Conservation (phyloP, 1,139 yeast species). For the Taiozyma sp. region DNA sequence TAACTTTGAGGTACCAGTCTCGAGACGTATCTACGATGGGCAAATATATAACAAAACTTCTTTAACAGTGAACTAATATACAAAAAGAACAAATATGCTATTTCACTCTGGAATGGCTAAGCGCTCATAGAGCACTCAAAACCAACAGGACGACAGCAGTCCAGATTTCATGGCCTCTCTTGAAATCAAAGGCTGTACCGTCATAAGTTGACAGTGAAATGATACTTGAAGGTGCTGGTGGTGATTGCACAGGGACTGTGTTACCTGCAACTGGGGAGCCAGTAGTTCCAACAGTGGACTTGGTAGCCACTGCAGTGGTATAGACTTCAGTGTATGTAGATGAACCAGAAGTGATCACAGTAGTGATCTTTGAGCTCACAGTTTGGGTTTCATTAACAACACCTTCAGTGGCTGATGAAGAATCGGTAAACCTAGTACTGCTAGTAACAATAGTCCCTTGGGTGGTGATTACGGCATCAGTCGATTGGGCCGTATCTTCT, state of each 20-base stretch:
- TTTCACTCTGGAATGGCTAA: not conserved
- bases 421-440: not conserved
- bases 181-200: slow-evolving; percentile 8
- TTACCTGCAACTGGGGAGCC: not conserved
- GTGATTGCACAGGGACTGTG: not conserved
- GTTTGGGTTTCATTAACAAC: not conserved
- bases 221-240: not conserved
- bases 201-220: slow-evolving; percentile 3
- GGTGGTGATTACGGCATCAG: not conserved
- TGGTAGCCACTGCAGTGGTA: not conserved
- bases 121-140: not conserved
- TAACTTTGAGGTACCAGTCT: no score
- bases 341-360: slow-evolving; percentile 1
- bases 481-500: not conserved
- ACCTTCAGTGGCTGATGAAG: not conserved
- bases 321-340: not conserved
- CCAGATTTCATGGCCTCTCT: not conserved
- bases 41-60: not conserved
- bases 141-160: not conserved
- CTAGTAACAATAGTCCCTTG: not conserved
- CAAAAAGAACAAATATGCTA: no score
- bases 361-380: not conserved
- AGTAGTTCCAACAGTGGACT: not conserved
- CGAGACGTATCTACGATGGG: no score
- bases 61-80: no score